A percentile compares a stretch with the other conserved stretches of the same genome.
Conservation (phyloP, 176 grass and related monocot species). For the Bolboschoenus planiculmis region DNA sequence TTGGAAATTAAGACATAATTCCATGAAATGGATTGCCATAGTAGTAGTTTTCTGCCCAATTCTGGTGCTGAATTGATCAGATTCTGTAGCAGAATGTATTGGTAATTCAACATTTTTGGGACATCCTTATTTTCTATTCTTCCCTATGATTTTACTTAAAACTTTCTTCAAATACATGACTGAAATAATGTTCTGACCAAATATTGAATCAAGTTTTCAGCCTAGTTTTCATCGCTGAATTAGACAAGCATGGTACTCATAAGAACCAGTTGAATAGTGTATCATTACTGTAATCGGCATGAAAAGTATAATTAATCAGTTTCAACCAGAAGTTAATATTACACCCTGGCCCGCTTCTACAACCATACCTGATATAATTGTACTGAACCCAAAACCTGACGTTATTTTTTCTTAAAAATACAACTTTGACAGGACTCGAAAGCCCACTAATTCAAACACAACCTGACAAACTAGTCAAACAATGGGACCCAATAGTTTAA, state of each 20-base stretch:
- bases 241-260: neutral
- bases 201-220: neutral
- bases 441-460: too few species aligned
- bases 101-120: neutral
- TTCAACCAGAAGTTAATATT: neutral
- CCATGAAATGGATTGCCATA: neutral
- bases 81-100: neutral
- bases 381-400: neutral
- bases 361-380: neutral
- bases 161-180: neutral
- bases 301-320: neutral
- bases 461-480: neutral
- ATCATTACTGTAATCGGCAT: neutral
- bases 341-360: neutral
- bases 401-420: neutral
- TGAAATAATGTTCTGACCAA: neutral
- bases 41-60: neutral
- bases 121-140: neutral
- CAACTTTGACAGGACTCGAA: neutral
- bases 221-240: neutral
- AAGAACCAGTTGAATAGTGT: neutral
- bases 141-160: neutral
- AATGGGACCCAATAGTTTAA: neutral
- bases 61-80: neutral
- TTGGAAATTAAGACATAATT: constrained; percentile 25